Evolutionary conservation across 495 filamentous ascomycete species (phyloP).

Genomic region (Beverwykella pulmonaria): DNA sequence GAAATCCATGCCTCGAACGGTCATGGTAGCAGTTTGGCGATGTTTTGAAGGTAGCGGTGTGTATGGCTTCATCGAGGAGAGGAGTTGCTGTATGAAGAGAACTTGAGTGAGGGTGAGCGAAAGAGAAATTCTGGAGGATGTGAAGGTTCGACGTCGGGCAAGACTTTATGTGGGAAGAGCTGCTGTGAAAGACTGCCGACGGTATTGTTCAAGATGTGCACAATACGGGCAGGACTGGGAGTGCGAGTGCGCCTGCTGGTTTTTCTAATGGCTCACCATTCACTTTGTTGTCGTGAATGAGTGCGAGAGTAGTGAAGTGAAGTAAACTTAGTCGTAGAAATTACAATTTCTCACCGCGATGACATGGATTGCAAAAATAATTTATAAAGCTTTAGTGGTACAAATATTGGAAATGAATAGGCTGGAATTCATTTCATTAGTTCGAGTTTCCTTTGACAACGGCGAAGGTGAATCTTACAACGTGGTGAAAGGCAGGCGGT

Average conservation of each 20-base stretch:
- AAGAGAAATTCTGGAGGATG: not conserved
- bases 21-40: not conserved
- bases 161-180: not conserved
- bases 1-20: not conserved
- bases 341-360: no score
- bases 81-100: no score
- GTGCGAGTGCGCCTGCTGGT: not conserved
- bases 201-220: not conserved
- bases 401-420: no score
- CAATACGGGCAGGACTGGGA: not conserved
- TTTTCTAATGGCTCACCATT: no score
- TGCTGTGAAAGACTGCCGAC: not conserved
- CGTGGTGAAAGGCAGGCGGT: not conserved
- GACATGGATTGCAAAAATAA: no score
- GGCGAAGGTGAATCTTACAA: not conserved
- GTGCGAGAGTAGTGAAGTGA: not conserved
- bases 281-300: not conserved
- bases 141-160: not conserved
- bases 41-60: not conserved
- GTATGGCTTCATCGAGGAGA: no score
- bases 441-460: not conserved
- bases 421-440: not conserved
- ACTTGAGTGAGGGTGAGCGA: no score
- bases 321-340: not conserved
- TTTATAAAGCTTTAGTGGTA: no score